phyloP scores from a whole-genome alignment of 768 basidiomycete species.

The Kondoa subrosea region DNA sequence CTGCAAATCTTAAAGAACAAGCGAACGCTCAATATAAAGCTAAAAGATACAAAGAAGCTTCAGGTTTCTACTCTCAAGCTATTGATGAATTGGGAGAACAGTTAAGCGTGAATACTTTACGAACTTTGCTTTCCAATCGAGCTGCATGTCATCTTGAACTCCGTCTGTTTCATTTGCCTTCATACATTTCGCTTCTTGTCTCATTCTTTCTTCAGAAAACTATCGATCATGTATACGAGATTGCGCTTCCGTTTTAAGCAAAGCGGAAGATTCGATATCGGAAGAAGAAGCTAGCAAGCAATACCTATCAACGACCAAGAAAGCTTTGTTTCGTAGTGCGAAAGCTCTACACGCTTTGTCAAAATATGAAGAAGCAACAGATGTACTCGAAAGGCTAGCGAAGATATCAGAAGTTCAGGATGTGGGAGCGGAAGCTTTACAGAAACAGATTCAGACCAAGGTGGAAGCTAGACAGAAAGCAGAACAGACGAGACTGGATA shows the following conservation, averaged over 20 bases:
- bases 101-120: slow-evolving; percentile 25
- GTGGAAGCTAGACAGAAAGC: slow-evolving; percentile 24
- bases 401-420: slow-evolving; percentile 38
- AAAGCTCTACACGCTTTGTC: slow-evolving; percentile 58
- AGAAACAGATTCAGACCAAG: slow-evolving; percentile 40
- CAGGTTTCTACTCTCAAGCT: slow-evolving; percentile 77
- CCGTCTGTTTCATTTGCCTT: slow-evolving; percentile 38
- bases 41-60: slow-evolving; percentile 69
- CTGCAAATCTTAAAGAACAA: slow-evolving; percentile 81
- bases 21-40: slow-evolving; percentile 88
- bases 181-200: neutral
- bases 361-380: slow-evolving; percentile 60
- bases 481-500: slow-evolving; percentile 29
- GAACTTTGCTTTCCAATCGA: slow-evolving; percentile 63
- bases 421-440: slow-evolving; percentile 17
- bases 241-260: slow-evolving; percentile 50
- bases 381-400: slow-evolving; percentile 59
- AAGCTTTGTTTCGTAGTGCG: slow-evolving; percentile 74
- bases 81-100: slow-evolving; percentile 68
- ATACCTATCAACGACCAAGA: slow-evolving; percentile 50
- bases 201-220: slow-evolving; percentile 45
- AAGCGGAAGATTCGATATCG: slow-evolving; percentile 13
- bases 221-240: slow-evolving; percentile 72
- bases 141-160: slow-evolving; percentile 86
- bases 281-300: slow-evolving; percentile 18